Conservation (phyloP, 371 early-diverging fungal species). For the Dinochytrium kinnereticum region DNA sequence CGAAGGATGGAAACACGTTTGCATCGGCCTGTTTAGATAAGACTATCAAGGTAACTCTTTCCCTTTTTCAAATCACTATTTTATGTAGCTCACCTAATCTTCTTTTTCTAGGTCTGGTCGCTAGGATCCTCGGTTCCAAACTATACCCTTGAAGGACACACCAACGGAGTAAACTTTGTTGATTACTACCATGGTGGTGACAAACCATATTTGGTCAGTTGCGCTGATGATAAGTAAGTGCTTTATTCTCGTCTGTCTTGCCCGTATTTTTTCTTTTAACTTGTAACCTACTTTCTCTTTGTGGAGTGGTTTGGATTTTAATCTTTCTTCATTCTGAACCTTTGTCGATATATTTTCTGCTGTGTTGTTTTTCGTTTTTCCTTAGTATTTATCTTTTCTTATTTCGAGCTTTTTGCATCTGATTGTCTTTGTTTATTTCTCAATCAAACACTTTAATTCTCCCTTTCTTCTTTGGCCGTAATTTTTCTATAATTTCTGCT, state of each 20-base stretch:
- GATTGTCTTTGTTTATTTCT: no score
- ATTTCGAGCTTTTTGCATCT: no score
- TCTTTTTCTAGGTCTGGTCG: conserved; percentile 73
- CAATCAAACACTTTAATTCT: neutral
- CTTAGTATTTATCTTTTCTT: no score
- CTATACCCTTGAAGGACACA: conserved; percentile 93
- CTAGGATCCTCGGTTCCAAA: conserved; percentile 84
- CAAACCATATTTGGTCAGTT: conserved; percentile 92
- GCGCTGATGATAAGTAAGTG: conserved; percentile 85
- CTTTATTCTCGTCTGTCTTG: neutral
- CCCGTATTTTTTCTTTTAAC: no score
- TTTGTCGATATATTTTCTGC: neutral
- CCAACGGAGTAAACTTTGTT: conserved; percentile 93
- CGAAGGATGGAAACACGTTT: conserved; percentile 97
- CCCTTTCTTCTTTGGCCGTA: no score
- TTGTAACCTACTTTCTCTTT: no score
- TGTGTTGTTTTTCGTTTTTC: neutral
- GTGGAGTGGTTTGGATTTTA: no score
- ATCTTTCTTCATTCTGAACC: no score
- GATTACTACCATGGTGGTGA: conserved; percentile 96
- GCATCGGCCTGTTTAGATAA: conserved; percentile 93
- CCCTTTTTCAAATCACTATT: neutral
- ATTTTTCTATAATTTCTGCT: no score
- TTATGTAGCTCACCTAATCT: conserved; percentile 13
- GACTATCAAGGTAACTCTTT: conserved; percentile 75